A percentile compares a stretch with the other conserved stretches of the same genome.
phyloP scores from a whole-genome alignment of 176 grass and related monocot species.

The Panicum miliaceum region DNA sequence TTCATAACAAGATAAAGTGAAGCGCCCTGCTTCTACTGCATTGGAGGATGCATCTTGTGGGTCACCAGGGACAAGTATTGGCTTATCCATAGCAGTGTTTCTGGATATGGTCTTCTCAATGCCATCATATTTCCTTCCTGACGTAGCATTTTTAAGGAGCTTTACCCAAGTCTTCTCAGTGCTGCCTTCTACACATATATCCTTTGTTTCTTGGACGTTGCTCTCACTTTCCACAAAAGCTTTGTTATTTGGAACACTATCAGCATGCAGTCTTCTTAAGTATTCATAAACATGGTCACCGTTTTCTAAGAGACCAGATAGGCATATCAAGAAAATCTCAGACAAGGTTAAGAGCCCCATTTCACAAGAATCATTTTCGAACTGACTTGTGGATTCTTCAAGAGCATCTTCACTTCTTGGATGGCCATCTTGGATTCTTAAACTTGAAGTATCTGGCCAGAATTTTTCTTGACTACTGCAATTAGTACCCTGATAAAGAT shows the following conservation, averaged over 20 bases:
- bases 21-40: slow-evolving; percentile 44
- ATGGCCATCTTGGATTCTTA: slow-evolving; percentile 27
- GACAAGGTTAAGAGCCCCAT: slow-evolving; percentile 79
- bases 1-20: slow-evolving; percentile 48
- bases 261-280: slow-evolving; percentile 46
- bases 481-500: slow-evolving; percentile 31
- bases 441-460: slow-evolving; percentile 30
- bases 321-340: slow-evolving; percentile 83
- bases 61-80: slow-evolving; percentile 1
- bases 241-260: slow-evolving; percentile 34
- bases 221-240: slow-evolving; percentile 29
- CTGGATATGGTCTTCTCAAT: slow-evolving; percentile 36
- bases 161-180: slow-evolving; percentile 68
- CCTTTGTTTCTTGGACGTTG: slow-evolving; percentile 31
- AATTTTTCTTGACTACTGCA: slow-evolving; percentile 31
- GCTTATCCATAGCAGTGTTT: slow-evolving; percentile 35
- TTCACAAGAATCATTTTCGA: slow-evolving; percentile 55
- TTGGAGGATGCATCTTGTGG: slow-evolving; percentile 28
- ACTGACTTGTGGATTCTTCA: slow-evolving; percentile 42
- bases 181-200: slow-evolving; percentile 21
- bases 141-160: slow-evolving; percentile 64
- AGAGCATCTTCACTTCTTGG: slow-evolving; percentile 28
- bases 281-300: slow-evolving; percentile 81
- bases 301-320: slow-evolving; percentile 78
- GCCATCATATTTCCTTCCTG: slow-evolving; percentile 49